Evolutionary conservation across 257 asterid species (phyloP).

Genomic region (Lavandula angustifolia): DNA sequence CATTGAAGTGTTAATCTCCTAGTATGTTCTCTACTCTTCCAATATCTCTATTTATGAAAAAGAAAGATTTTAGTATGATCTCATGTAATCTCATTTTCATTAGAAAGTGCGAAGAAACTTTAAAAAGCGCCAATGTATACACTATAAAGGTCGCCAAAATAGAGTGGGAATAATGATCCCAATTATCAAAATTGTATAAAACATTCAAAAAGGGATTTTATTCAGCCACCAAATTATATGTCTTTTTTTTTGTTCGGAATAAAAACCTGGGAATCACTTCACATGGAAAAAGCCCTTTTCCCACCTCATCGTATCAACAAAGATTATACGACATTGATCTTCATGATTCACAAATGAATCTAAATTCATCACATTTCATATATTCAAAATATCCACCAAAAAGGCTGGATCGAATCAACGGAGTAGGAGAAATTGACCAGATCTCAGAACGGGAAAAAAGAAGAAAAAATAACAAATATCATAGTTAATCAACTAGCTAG

Average conservation of each 20-base stretch:
- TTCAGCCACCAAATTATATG: slow-evolving; percentile 24
- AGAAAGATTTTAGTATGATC: background rate
- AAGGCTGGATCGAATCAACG: slow-evolving; percentile 32
- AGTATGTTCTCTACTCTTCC: no score
- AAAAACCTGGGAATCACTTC: slow-evolving; percentile 33
- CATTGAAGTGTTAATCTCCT: background rate
- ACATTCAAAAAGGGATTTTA: slow-evolving; percentile 34
- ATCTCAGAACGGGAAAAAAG: background rate
- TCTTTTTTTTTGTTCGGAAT: background rate
- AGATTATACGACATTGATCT: slow-evolving; percentile 24
- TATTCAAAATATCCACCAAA: slow-evolving; percentile 8
- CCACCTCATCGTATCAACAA: slow-evolving; percentile 39
- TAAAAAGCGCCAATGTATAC: slow-evolving; percentile 12
- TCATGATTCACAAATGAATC: slow-evolving; percentile 26
- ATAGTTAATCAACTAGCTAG: slow-evolving; percentile 5
- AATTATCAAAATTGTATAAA: slow-evolving; percentile 25
- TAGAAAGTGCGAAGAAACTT: background rate
- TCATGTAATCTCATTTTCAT: background rate
- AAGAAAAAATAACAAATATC: background rate
- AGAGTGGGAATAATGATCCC: slow-evolving; percentile 15
- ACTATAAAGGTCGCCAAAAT: background rate
- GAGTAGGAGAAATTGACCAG: slow-evolving; percentile 30
- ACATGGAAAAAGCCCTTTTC: slow-evolving; percentile 34
- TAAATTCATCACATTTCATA: background rate
- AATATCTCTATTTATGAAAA: background rate